A percentile compares a stretch with the other conserved stretches of the same genome.
Conservation (phyloP, 768 basidiomycete genomes). For the Boletales sp. region DNA sequence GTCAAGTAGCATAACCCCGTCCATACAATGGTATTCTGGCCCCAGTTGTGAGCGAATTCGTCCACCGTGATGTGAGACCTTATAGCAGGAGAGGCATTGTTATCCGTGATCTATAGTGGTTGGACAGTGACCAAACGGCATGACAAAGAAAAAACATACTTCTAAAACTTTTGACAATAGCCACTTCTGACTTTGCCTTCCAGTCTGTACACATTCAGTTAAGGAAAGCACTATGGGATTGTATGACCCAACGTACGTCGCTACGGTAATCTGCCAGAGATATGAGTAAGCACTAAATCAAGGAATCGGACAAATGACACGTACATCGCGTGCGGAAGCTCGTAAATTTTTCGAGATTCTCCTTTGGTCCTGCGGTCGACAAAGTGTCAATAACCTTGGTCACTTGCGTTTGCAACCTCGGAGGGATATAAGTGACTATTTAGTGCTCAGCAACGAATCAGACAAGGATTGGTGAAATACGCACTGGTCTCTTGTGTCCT, state of each 20-base stretch:
- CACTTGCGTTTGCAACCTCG: slow-evolving; percentile 58
- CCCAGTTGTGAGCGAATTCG: slow-evolving; percentile 81
- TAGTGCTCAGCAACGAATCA: not conserved
- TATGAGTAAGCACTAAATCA: not conserved
- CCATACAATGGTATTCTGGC: slow-evolving; percentile 74
- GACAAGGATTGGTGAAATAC: slow-evolving; percentile 9
- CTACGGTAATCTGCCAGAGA: slow-evolving; percentile 63
- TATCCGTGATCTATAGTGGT: slow-evolving; percentile 52
- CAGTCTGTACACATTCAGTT: slow-evolving; percentile 46
- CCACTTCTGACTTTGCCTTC: slow-evolving; percentile 76
- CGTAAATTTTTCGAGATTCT: slow-evolving; percentile 62
- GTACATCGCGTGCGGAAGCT: slow-evolving; percentile 73
- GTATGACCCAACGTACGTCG: slow-evolving; percentile 44
- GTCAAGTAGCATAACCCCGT: not conserved
- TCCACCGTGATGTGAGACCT: slow-evolving; percentile 55
- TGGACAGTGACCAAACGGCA: slow-evolving; percentile 1
- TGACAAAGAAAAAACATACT: slow-evolving; percentile 34
- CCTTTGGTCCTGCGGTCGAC: slow-evolving; percentile 59
- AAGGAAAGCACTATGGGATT: slow-evolving; percentile 10
- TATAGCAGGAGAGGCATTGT: slow-evolving; percentile 57
- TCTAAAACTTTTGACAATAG: slow-evolving; percentile 62
- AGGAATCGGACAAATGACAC: slow-evolving; percentile 19
- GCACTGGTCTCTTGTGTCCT: slow-evolving; percentile 38
- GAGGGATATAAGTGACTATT: slow-evolving; percentile 53
- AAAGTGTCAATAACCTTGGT: slow-evolving; percentile 61